These are phyloP conservation scores for Phlebiopsis flavidoalba DNA, from an alignment of 768 basidiomycete species.

Conservation along the genomic window DNA sequence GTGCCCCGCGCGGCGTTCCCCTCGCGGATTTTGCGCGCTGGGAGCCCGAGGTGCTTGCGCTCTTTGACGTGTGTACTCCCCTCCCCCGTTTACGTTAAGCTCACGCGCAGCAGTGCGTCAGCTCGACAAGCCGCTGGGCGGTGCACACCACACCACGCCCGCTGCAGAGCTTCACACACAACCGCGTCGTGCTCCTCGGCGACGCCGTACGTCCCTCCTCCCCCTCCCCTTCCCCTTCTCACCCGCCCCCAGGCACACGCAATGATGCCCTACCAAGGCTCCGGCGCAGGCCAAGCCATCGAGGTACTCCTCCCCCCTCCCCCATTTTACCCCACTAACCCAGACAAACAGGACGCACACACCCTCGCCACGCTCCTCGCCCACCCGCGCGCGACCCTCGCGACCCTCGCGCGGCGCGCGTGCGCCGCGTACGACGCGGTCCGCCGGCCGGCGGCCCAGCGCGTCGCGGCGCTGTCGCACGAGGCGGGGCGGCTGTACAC, in stretches of 20 bases:
- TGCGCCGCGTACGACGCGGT: slow-evolving; percentile 27
- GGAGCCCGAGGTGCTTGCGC: slow-evolving; percentile 54
- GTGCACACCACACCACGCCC: slow-evolving; percentile 48
- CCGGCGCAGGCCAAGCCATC: slow-evolving; percentile 40
- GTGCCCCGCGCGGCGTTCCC: slow-evolving; percentile 42
- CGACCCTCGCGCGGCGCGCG: slow-evolving; percentile 19
- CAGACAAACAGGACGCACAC: slow-evolving; percentile 27
- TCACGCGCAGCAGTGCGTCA: slow-evolving; percentile 39
- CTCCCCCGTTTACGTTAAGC: background rate
- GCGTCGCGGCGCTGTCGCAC: too few relatives aligned
- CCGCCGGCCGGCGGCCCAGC: slow-evolving; percentile 13
- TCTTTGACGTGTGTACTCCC: slow-evolving; percentile 29
- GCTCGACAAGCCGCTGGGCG: slow-evolving; percentile 54
- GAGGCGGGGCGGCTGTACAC: too few relatives aligned
- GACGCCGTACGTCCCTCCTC: slow-evolving; percentile 27
- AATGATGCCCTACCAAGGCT: slow-evolving; percentile 39
- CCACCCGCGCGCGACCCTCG: slow-evolving; percentile 29
- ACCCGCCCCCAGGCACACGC: slow-evolving; percentile 25
- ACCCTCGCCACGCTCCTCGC: slow-evolving; percentile 24
- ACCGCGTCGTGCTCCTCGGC: slow-evolving; percentile 43
- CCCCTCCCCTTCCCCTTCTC: background rate
- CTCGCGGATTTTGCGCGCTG: slow-evolving; percentile 41
- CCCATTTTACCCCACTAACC: too few relatives aligned
- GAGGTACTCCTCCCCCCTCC: slow-evolving; percentile 17
- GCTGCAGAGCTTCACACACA: slow-evolving; percentile 45